phyloP scores from a whole-genome alignment of 2,329 filamentous ascomycete genomes.

The Aureobasidium leucospermi region DNA sequence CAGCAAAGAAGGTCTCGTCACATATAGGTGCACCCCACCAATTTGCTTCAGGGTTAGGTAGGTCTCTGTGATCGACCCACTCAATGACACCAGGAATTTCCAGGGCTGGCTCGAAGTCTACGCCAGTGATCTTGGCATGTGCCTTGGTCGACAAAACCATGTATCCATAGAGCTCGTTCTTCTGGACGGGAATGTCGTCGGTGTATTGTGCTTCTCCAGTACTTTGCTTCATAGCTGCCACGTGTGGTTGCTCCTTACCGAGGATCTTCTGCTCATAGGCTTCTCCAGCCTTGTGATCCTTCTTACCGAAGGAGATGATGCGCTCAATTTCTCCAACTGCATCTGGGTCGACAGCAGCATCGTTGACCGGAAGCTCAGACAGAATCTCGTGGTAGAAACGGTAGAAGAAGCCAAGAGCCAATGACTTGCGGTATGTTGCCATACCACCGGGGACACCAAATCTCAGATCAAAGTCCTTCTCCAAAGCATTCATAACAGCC shows the following conservation, averaged over 20 bases:
- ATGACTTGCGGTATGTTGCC: conserved; percentile 87
- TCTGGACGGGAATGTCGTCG: conserved; percentile 80
- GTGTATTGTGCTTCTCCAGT: conserved; percentile 95
- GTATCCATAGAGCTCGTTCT: conserved; percentile 83
- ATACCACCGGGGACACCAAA: conserved; percentile 95
- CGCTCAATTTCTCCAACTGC: conserved; percentile 80
- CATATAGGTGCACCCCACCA: conserved; percentile 80
- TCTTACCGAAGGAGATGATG: conserved; percentile 69
- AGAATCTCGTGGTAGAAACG: conserved; percentile 91
- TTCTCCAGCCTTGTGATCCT: conserved; percentile 66
- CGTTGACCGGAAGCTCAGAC: conserved; percentile 45
- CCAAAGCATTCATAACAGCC: conserved; percentile 82
- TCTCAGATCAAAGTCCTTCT: conserved; percentile 76
- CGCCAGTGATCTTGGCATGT: conserved; percentile 72
- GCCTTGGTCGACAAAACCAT: conserved; percentile 83
- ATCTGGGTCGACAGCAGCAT: conserved; percentile 57
- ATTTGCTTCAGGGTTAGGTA: conserved; percentile 73
- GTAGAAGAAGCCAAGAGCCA: conserved; percentile 93
- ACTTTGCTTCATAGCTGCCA: conserved; percentile 87
- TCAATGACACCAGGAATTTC: conserved; percentile 80
- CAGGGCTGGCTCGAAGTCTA: conserved; percentile 68
- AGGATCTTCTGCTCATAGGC: conserved; percentile 77
- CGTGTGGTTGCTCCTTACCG: conserved; percentile 77
- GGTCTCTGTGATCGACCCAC: conserved; percentile 74
- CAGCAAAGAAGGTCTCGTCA: conserved; percentile 87